phyloP scores from a whole-genome alignment of 2,329 filamentous ascomycete species.

The Colletotrichum phormii region DNA sequence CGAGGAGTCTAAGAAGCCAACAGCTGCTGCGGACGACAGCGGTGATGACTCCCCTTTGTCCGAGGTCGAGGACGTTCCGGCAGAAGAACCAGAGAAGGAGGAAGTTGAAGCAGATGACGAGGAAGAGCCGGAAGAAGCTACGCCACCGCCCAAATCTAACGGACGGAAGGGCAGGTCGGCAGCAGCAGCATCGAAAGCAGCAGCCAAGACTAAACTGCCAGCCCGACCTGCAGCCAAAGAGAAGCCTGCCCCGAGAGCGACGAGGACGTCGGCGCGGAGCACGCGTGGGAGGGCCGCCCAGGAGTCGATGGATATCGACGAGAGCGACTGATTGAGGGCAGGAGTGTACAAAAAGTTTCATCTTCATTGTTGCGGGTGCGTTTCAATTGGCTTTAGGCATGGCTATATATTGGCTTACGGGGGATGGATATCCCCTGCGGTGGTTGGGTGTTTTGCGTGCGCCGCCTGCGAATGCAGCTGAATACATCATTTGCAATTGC shows the following conservation, averaged over 20 bases:
- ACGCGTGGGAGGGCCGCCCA: conserved; percentile 43
- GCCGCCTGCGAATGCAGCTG: neutral
- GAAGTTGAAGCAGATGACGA: conserved; percentile 38
- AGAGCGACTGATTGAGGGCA: conserved; percentile 39
- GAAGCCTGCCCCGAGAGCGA: conserved; percentile 27
- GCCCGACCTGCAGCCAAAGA: conserved; percentile 36
- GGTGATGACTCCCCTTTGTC: conserved; percentile 31
- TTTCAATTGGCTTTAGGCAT: conserved; percentile 3
- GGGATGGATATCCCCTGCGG: neutral
- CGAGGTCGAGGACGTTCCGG: conserved; percentile 35
- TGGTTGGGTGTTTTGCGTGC: conserved; percentile 13
- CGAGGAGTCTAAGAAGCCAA: conserved; percentile 34
- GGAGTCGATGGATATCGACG: conserved; percentile 49
- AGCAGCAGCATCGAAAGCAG: conserved; percentile 25
- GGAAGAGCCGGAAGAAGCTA: conserved; percentile 25
- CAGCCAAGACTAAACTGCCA: conserved; percentile 32
- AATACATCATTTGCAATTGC: neutral
- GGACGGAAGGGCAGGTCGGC: conserved; percentile 30
- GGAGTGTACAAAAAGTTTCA: conserved; percentile 2
- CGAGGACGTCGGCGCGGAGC: conserved; percentile 22
- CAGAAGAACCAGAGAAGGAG: conserved; percentile 35
- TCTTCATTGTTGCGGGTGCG: neutral
- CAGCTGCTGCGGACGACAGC: conserved; percentile 33
- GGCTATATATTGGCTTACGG: conserved; percentile 26
- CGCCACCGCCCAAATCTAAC: conserved; percentile 35